Conservation (phyloP, 2,329 filamentous ascomycete genomes). For the Epichloe glyceriae region DNA sequence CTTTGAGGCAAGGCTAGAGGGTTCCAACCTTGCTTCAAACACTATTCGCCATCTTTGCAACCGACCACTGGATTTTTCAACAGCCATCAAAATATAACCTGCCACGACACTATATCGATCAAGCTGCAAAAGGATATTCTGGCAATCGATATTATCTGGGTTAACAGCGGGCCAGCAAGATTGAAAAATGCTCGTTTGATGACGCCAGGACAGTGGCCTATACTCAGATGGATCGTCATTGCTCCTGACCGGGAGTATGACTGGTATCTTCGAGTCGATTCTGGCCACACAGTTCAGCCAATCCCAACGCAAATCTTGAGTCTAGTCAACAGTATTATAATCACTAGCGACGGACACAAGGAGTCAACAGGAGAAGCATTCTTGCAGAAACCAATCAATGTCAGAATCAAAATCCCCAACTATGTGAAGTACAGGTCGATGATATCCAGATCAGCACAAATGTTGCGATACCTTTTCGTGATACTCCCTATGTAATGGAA, state of each 20-base stretch:
- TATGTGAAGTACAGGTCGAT: conserved; percentile 1
- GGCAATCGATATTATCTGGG: conserved; percentile 9
- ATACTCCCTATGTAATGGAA: conserved; percentile 21
- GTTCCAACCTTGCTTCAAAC: conserved; percentile 1
- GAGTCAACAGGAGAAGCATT: not conserved
- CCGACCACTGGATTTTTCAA: conserved; percentile 7
- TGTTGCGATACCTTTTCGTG: conserved; percentile 16
- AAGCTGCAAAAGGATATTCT: conserved; percentile 10
- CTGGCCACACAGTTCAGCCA: conserved; percentile 9
- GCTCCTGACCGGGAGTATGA: conserved; percentile 24
- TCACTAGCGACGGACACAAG: conserved; percentile 4
- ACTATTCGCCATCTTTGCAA: conserved; percentile 6
- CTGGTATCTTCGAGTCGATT: conserved; percentile 21
- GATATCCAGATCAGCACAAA: conserved; percentile 16
- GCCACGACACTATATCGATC: conserved; percentile 10
- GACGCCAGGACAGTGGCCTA: conserved; percentile 11
- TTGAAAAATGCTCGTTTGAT: conserved; percentile 13
- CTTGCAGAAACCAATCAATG: not conserved
- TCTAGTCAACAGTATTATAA: conserved; percentile 11
- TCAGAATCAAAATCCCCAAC: not conserved
- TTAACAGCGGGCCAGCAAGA: conserved; percentile 5
- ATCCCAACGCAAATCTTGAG: conserved; percentile 10
- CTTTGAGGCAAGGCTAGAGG: conserved; percentile 11
- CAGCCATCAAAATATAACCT: conserved; percentile 5
- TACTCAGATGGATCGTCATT: conserved; percentile 20